Evolutionary conservation across 345 rosid genomes (phyloP).

Genomic region (Eucalyptus cloeziana): DNA sequence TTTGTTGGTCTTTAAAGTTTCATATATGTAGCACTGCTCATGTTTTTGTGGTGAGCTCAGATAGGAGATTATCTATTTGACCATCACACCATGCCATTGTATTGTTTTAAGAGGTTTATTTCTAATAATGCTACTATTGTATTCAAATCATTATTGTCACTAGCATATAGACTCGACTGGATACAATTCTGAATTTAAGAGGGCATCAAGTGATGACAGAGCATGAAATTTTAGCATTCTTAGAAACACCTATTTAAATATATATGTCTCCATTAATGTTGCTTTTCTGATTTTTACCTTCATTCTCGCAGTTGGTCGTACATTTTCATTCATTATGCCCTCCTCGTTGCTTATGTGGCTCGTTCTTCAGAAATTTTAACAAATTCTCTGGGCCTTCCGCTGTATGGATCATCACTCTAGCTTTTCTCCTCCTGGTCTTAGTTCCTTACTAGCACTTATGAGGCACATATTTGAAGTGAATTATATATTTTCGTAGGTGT

Average conservation of each 20-base stretch:
- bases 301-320: conserved; percentile 79
- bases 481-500: conserved; percentile 1
- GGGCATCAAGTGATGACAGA: not conserved
- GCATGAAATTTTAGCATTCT: not conserved
- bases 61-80: not conserved
- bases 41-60: not conserved
- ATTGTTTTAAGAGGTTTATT: not conserved
- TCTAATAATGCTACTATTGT: not conserved
- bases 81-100: not conserved
- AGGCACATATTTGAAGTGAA: not conserved
- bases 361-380: conserved; percentile 89
- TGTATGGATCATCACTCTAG: conserved; percentile 27
- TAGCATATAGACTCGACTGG: not conserved
- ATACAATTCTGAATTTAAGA: not conserved
- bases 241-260: not conserved
- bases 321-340: conserved; percentile 80
- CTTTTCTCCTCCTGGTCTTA: not conserved
- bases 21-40: not conserved
- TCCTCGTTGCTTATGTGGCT: conserved; percentile 89
- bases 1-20: not conserved
- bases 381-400: conserved; percentile 62
- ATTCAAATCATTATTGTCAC: not conserved
- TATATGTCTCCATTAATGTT: not conserved
- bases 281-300: not conserved
- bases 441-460: not conserved